Conservation (phyloP, 73 alveolate genomes). For the Paraurostyla sp. region DNA sequence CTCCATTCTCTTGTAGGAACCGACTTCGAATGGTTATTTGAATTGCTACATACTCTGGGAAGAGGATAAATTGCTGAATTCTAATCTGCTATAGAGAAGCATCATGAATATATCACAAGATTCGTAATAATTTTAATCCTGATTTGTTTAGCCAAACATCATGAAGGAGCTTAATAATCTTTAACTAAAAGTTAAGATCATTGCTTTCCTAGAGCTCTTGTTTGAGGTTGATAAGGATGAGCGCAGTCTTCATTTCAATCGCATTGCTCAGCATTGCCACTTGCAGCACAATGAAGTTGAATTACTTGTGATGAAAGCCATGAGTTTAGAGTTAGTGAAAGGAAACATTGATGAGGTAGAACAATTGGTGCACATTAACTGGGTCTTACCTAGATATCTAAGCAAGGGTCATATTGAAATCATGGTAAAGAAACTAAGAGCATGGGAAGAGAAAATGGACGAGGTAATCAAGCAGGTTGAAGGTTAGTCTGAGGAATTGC, state of each 20-base stretch:
- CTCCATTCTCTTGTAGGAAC: slow-evolving; percentile 66
- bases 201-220: slow-evolving; percentile 68
- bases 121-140: not conserved
- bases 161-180: slow-evolving; percentile 19
- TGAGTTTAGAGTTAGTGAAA: slow-evolving; percentile 81
- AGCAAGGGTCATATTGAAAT: slow-evolving; percentile 50
- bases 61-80: slow-evolving; percentile 66
- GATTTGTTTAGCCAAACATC: slow-evolving; percentile 27
- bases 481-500: slow-evolving; percentile 42
- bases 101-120: slow-evolving; percentile 40
- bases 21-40: slow-evolving; percentile 77
- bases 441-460: slow-evolving; percentile 66
- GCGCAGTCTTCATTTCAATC: slow-evolving; percentile 59
- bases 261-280: slow-evolving; percentile 57
- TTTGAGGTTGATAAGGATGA: slow-evolving; percentile 72
- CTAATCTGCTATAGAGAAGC: slow-evolving; percentile 33
- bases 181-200: slow-evolving; percentile 63
- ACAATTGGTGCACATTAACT: slow-evolving; percentile 63
- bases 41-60: slow-evolving; percentile 60
- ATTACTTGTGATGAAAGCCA: slow-evolving; percentile 85
- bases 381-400: slow-evolving; percentile 74
- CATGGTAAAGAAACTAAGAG: slow-evolving; percentile 55
- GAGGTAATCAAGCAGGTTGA: slow-evolving; percentile 37
- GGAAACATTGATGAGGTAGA: slow-evolving; percentile 88
- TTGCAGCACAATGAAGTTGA: slow-evolving; percentile 74